Conservation (phyloP, 2,329 filamentous ascomycete genomes). For the Colletotrichum sp. region DNA sequence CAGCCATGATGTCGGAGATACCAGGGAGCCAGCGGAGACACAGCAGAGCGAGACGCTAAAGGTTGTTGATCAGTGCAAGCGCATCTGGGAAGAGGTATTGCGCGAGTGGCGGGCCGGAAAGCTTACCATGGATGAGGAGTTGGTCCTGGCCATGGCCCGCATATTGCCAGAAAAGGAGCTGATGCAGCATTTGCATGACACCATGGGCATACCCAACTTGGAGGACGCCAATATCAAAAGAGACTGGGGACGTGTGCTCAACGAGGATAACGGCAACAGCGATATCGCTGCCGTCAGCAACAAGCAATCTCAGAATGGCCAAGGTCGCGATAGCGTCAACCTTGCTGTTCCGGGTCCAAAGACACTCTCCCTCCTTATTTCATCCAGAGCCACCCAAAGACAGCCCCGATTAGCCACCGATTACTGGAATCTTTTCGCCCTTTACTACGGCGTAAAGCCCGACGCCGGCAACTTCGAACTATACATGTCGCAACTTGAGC, state of each 20-base stretch:
- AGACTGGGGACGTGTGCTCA: not conserved
- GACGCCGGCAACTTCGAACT: conserved; percentile 70
- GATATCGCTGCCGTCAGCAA: conserved; percentile 20
- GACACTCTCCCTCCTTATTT: conserved; percentile 70
- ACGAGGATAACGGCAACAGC: conserved; percentile 22
- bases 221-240: conserved; percentile 26
- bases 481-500: conserved; percentile 62
- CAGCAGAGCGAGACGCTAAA: conserved; percentile 29
- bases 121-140: conserved; percentile 74
- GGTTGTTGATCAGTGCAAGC: conserved; percentile 68
- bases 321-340: conserved; percentile 17
- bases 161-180: conserved; percentile 65
- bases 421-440: conserved; percentile 80
- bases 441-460: conserved; percentile 65
- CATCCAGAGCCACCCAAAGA: conserved; percentile 52
- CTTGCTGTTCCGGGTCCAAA: conserved; percentile 56
- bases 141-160: conserved; percentile 82
- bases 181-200: conserved; percentile 68
- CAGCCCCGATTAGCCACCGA: conserved; percentile 65
- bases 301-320: not conserved
- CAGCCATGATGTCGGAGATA: conserved; percentile 25
- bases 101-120: conserved; percentile 75
- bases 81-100: conserved; percentile 82
- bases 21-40: not conserved
- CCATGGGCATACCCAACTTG: conserved; percentile 71